These are phyloP conservation scores for Mycena galericulata DNA, from an alignment of 768 basidiomycete genomes.

Conservation along the genomic window DNA sequence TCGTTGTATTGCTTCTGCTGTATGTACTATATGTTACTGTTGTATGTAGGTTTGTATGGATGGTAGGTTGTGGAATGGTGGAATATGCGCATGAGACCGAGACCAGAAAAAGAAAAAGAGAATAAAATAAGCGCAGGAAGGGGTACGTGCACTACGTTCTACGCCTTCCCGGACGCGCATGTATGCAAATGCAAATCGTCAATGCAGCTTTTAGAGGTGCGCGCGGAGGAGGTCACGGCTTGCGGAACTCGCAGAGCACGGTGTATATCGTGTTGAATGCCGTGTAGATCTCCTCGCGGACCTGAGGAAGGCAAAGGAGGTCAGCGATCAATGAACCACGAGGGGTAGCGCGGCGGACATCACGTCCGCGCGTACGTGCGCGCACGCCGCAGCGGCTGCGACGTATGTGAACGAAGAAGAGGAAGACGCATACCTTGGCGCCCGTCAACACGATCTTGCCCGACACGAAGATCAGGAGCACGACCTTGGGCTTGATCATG, in stretches of 20 bases:
- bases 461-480: constrained; percentile 97
- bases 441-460: constrained; percentile 99
- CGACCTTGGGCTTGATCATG: constrained; percentile 99
- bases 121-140: constrained; percentile 42
- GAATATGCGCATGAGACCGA: constrained; percentile 28
- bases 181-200: not conserved
- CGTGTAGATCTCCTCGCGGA: constrained; percentile 99
- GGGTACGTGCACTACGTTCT: constrained; percentile 62
- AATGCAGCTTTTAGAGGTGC: constrained; percentile 16
- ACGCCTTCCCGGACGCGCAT: constrained; percentile 21
- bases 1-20: constrained; percentile 9
- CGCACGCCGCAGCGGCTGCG: constrained; percentile 24
- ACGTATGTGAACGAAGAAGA: constrained; percentile 32
- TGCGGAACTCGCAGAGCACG: constrained; percentile 30
- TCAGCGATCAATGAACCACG: not conserved
- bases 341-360: constrained; percentile 43
- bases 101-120: constrained; percentile 12
- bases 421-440: constrained; percentile 82
- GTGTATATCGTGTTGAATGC: constrained; percentile 90
- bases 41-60: constrained; percentile 6
- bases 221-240: constrained; percentile 28
- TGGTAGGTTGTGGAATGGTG: constrained; percentile 24
- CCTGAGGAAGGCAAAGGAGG: constrained; percentile 63
- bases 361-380: constrained; percentile 40
- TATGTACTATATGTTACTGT: not conserved